These are phyloP conservation scores for Stipa capillata DNA, from an alignment of 176 grass and related monocot species.

Conservation along the genomic window DNA sequence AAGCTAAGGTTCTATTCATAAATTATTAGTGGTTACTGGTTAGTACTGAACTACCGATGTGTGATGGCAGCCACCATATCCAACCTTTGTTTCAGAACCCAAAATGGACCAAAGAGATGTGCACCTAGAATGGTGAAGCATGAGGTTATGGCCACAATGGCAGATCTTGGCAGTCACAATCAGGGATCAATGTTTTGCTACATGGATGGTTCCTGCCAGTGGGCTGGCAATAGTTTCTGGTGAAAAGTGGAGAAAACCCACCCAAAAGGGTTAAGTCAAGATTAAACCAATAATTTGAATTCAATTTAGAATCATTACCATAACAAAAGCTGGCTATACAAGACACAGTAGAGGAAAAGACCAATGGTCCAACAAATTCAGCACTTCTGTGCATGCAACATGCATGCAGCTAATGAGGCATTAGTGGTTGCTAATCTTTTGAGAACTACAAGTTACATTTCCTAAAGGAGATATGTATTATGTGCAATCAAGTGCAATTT, in stretches of 20 bases:
- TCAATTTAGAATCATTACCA: not conserved
- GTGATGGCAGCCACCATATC: not conserved
- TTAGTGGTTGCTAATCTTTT: not conserved
- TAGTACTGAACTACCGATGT: not conserved
- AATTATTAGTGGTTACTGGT: not conserved
- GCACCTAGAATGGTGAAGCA: not conserved
- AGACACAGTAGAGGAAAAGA: not conserved
- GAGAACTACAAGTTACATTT: not conserved
- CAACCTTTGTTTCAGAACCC: not conserved
- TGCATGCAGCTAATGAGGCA: not conserved
- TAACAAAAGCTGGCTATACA: not conserved
- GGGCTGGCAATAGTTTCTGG: not conserved
- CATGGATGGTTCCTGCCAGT: not conserved
- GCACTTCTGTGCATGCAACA: not conserved
- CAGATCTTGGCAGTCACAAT: not conserved
- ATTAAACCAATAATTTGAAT: not conserved
- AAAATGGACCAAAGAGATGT: not conserved
- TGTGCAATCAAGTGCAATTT: not conserved
- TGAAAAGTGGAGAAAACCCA: not conserved
- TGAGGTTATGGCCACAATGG: not conserved
- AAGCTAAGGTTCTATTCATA: not conserved
- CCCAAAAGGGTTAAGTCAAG: not conserved
- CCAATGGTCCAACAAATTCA: not conserved
- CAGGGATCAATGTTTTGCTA: not conserved
- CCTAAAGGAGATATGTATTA: not conserved